Evolutionary conservation across 768 basidiomycete species (phyloP).

Genomic region (Leccinum subtestaceum): DNA sequence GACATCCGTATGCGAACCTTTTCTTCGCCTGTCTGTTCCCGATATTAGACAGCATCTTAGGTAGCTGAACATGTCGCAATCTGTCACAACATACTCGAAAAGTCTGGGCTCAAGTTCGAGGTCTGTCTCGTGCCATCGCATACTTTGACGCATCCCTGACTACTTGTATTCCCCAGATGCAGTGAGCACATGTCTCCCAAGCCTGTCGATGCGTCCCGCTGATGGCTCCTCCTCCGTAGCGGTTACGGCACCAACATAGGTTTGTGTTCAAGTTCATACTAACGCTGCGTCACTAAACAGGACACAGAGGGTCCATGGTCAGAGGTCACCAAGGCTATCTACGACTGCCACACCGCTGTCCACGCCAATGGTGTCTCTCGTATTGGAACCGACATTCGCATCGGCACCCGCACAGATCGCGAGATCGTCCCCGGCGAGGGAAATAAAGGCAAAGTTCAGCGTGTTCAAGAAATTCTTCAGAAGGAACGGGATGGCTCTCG

Average conservation of each 20-base stretch:
- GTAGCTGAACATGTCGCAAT: constrained; percentile 79
- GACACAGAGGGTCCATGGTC: constrained; percentile 77
- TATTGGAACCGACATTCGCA: constrained; percentile 90
- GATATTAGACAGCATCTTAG: constrained; percentile 29
- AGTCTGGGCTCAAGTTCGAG: constrained; percentile 80
- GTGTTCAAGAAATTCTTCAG: constrained; percentile 78
- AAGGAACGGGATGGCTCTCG: constrained; percentile 19
- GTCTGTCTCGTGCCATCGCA: constrained; percentile 36
- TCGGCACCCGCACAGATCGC: constrained; percentile 84
- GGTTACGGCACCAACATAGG: constrained; percentile 93
- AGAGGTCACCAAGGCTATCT: constrained; percentile 80
- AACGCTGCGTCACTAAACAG: background rate
- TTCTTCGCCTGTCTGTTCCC: constrained; percentile 1
- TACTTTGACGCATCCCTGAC: background rate
- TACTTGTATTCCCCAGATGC: constrained; percentile 29
- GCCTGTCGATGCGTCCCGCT: constrained; percentile 34
- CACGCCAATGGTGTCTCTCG: constrained; percentile 73
- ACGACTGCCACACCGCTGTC: constrained; percentile 86
- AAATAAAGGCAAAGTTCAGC: constrained; percentile 74
- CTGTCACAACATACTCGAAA: constrained; percentile 79
- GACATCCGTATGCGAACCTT: constrained; percentile 53
- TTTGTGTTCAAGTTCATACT: constrained; percentile 21
- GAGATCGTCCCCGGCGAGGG: constrained; percentile 60
- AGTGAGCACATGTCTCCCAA: constrained; percentile 28
- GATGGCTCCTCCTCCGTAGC: constrained; percentile 36